phyloP scores from a whole-genome alignment of 2,329 filamentous ascomycete genomes.

The Fusarium continuum region DNA sequence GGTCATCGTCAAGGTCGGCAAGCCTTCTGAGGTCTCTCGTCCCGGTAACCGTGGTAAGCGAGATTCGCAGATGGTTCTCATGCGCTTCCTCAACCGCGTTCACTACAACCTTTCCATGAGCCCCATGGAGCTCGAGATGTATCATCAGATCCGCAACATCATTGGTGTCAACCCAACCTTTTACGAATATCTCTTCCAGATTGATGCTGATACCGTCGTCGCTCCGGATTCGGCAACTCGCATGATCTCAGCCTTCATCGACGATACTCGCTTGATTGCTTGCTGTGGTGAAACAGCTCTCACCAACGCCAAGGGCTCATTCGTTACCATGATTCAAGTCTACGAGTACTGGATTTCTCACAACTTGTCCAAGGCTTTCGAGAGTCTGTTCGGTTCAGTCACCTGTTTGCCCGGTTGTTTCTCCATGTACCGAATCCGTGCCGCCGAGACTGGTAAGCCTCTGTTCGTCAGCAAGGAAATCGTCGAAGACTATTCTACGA shows the following conservation, averaged over 20 bases:
- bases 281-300: slow-evolving; percentile 94
- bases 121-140: slow-evolving; percentile 96
- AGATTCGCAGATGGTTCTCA: slow-evolving; percentile 97
- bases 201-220: slow-evolving; percentile 97
- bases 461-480: slow-evolving; percentile 95
- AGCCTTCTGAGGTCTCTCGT: slow-evolving; percentile 95
- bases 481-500: slow-evolving; percentile 86
- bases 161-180: slow-evolving; percentile 98
- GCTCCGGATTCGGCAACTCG: slow-evolving; percentile 88
- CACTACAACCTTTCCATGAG: slow-evolving; percentile 98
- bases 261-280: slow-evolving; percentile 92
- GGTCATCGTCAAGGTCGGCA: slow-evolving; percentile 96
- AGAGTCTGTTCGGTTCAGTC: slow-evolving; percentile 95
- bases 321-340: slow-evolving; percentile 98
- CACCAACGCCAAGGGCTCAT: slow-evolving; percentile 90
- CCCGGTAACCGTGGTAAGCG: slow-evolving; percentile 98
- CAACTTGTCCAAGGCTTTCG: slow-evolving; percentile 95
- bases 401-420: slow-evolving; percentile 99
- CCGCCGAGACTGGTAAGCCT: slow-evolving; percentile 92
- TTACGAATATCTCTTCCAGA: slow-evolving; percentile 96
- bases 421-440: slow-evolving; percentile 97
- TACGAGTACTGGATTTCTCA: slow-evolving; percentile 99
- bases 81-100: slow-evolving; percentile 98
- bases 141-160: slow-evolving; percentile 98
- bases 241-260: slow-evolving; percentile 88